A percentile compares a stretch with the other conserved stretches of the same genome.
These are phyloP conservation scores for Phycomyces blakesleeanus DNA, from an alignment of 192 early-diverging fungal genomes.

Conservation along the genomic window DNA sequence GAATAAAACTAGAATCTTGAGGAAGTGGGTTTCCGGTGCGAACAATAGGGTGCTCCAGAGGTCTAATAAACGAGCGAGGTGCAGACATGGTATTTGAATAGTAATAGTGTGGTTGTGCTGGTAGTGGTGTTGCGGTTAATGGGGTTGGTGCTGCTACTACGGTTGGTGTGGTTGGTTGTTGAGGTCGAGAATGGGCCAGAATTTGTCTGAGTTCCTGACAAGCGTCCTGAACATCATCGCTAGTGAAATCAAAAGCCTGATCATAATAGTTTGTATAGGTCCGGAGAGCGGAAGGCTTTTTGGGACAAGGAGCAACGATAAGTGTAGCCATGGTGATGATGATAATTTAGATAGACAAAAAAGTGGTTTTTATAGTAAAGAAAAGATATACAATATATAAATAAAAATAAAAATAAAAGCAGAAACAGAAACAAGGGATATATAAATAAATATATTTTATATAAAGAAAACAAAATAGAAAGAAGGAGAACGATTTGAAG, in stretches of 20 bases:
- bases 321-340: slow-evolving; percentile 7
- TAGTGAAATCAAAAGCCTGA: not conserved
- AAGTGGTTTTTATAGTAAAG: too few species aligned
- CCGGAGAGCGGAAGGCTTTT: slow-evolving; percentile 9
- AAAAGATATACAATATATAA: too few species aligned
- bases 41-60: slow-evolving; percentile 3
- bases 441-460: too few species aligned
- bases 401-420: slow-evolving; percentile 4
- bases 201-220: slow-evolving; percentile 19
- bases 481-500: too few species aligned
- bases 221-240: slow-evolving; percentile 10
- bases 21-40: slow-evolving; percentile 18
- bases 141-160: not conserved
- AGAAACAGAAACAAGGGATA: slow-evolving; percentile 1
- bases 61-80: not conserved
- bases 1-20: slow-evolving; percentile 17
- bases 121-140: not conserved
- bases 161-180: not conserved
- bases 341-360: too few species aligned
- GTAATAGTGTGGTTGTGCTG: not conserved
- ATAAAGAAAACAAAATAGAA: too few species aligned
- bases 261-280: not conserved
- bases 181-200: slow-evolving; percentile 5
- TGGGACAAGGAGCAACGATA: slow-evolving; percentile 18
- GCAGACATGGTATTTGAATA: too few species aligned